These are phyloP conservation scores for Cicer chorassanicum DNA, from an alignment of 306 rosid genomes.

Conservation along the genomic window DNA sequence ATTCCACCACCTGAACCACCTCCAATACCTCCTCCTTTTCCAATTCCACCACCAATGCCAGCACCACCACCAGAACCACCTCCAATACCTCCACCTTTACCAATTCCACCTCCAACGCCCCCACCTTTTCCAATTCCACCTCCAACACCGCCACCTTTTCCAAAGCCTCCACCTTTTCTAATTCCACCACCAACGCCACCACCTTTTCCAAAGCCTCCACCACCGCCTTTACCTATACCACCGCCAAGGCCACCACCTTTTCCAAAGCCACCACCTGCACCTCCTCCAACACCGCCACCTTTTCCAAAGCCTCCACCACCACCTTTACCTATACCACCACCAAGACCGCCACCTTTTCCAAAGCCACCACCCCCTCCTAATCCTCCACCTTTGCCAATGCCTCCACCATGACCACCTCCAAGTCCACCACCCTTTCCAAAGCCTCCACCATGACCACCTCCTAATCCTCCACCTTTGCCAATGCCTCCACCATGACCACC, in stretches of 20 bases:
- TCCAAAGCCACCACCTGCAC: conserved; percentile 22
- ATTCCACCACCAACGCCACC: conserved; percentile 49
- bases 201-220: conserved; percentile 19
- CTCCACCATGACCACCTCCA: conserved; percentile 54
- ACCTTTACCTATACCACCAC: conserved; percentile 21
- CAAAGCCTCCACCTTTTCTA: neutral
- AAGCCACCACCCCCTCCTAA: conserved; percentile 27
- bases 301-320: conserved; percentile 10
- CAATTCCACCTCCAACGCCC: conserved; percentile 48
- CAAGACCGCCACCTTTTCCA: conserved; percentile 27
- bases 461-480: conserved; percentile 44
- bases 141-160: conserved; percentile 51
- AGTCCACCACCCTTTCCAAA: conserved; percentile 48
- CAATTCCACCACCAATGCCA: conserved; percentile 47
- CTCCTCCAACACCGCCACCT: conserved; percentile 46
- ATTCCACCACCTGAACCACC: conserved; percentile 44
- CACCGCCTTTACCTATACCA: conserved; percentile 8
- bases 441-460: conserved; percentile 41
- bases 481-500: conserved; percentile 49
- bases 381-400: conserved; percentile 43
- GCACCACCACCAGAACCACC: no score
- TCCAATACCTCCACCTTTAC: conserved; percentile 45
- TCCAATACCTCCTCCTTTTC: conserved; percentile 42
- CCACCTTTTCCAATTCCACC: conserved; percentile 52
- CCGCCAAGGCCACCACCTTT: conserved; percentile 31